Percentiles rank a stretch among this genome's conserved stretches.
phyloP scores from a whole-genome alignment of 2,329 filamentous ascomycete species.

The Mariannaea elegans region DNA sequence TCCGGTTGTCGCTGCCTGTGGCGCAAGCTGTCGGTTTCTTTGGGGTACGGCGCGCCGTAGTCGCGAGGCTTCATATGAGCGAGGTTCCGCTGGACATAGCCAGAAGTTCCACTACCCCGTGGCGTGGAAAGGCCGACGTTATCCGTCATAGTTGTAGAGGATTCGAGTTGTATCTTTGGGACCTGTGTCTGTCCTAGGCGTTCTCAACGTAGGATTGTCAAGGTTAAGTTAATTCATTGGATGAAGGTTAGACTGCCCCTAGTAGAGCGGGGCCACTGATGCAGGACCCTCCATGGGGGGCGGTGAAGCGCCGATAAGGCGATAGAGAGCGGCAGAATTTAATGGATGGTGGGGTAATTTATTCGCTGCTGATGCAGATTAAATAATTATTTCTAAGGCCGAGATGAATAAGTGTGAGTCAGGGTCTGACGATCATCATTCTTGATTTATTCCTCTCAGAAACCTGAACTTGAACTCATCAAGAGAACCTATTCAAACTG shows the following conservation, averaged over 20 bases:
- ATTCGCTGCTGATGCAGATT: slow-evolving; percentile 8
- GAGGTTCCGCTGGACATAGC: slow-evolving; percentile 96
- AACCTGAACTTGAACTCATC: neutral
- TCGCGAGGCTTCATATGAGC: slow-evolving; percentile 89
- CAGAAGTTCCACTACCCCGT: slow-evolving; percentile 93
- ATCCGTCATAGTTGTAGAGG: slow-evolving; percentile 76
- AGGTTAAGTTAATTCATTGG: neutral
- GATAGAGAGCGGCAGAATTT: slow-evolving; percentile 39
- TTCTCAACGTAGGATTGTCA: neutral
- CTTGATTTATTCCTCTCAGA: neutral
- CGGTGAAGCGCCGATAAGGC: slow-evolving; percentile 29
- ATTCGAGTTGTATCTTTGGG: neutral
- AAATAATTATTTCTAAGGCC: slow-evolving; percentile 14
- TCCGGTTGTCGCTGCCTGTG: slow-evolving; percentile 87
- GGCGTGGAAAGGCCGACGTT: slow-evolving; percentile 97
- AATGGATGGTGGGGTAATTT: slow-evolving; percentile 31
- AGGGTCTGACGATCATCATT: neutral
- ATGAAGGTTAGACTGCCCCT: neutral
- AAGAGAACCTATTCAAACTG: neutral
- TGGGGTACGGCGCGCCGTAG: slow-evolving; percentile 78
- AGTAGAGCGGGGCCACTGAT: slow-evolving; percentile 10
- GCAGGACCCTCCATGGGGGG: slow-evolving; percentile 31
- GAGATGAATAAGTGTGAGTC: slow-evolving; percentile 24
- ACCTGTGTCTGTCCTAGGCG: slow-evolving; percentile 2
- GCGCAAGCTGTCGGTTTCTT: slow-evolving; percentile 72